Evolutionary conservation across 164 flowering plant species (phyloP).

Genomic region (Vitis rupestris): DNA sequence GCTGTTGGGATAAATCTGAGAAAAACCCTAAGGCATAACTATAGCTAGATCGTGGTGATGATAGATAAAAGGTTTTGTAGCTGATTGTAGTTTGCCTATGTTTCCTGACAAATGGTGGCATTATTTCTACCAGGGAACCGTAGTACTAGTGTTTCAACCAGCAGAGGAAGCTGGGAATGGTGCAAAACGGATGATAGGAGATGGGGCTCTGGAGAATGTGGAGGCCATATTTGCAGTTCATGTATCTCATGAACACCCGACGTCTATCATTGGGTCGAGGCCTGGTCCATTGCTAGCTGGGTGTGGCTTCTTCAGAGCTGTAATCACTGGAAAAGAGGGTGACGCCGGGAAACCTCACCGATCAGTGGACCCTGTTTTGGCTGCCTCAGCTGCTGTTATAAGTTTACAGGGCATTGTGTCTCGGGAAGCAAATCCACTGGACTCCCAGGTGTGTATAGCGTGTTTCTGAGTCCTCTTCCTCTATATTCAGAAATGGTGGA

Average conservation of each 20-base stretch:
- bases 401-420: constrained; percentile 84
- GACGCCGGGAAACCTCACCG: constrained; percentile 35
- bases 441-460: constrained; percentile 56
- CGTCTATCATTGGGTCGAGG: constrained; percentile 70
- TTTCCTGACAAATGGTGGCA: background rate
- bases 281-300: constrained; percentile 89
- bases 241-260: constrained; percentile 59
- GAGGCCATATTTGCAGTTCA: constrained; percentile 88
- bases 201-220: constrained; percentile 74
- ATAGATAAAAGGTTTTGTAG: no score
- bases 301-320: constrained; percentile 76
- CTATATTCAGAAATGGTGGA: no score
- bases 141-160: constrained; percentile 80
- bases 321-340: constrained; percentile 41
- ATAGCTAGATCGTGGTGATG: no score
- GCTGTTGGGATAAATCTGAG: no score
- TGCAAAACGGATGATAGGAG: constrained; percentile 74
- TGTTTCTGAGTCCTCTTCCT: background rate
- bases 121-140: constrained; percentile 62
- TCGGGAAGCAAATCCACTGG: constrained; percentile 85
- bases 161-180: constrained; percentile 95
- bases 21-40: no score
- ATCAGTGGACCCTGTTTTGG: constrained; percentile 55
- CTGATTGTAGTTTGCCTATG: background rate
- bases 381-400: constrained; percentile 78